Base-by-base conservation (phyloP, 768 basidiomycete genomes). In the Cystobasidium onofrii region DNA sequence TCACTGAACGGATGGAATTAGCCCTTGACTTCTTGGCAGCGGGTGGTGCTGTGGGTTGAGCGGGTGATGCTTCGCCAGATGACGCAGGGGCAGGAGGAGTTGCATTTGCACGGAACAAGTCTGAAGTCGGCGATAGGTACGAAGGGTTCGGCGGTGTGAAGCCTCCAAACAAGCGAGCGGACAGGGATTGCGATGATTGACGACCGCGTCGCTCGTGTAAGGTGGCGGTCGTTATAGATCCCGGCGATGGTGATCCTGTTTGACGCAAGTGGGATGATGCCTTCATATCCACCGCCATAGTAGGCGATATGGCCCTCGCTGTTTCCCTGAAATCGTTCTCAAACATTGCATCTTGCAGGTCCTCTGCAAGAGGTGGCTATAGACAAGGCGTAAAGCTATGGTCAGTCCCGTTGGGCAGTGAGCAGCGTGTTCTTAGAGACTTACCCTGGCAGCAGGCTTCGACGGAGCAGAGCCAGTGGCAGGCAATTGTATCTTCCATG, bases 281-380 rank as follows among this genome's bases (percentile, higher is more conserved):
- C 41, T 43, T 64, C 25, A 23, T 20, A 20, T 23, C 15, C 12
- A 46, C 36, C 10, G 50, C 3, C 41, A 27, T n/a, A n/a, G 65
- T 50, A 1, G 50, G 65, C 10, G 44, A 29, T 20, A 50, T 29
- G 50, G 4, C 10, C 31, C n/a, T 2, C 25, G 44, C 41, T 34
- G 69, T 57, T 31, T 55, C 69, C 34, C 23, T 34, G 25, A 71
- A 61, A 27, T 61, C 44, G 29, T 55, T 39, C 20, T 71, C 69
- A 10, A 44, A 71, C 69, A 71, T 71, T 10, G 69, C 69, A 52
- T 71, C 69, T 44, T 60, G 69, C 27, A 71, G 69, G 25, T 71
- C 69, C 9, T 61, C 52, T 1, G 9, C 33, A 27, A 71, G 33
- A 29, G 55, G 69, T 25, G 55, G 69, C 69, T 67, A 36, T 12